phyloP scores from a whole-genome alignment of 176 grass and related monocot species.

The Olyra latifolia region DNA sequence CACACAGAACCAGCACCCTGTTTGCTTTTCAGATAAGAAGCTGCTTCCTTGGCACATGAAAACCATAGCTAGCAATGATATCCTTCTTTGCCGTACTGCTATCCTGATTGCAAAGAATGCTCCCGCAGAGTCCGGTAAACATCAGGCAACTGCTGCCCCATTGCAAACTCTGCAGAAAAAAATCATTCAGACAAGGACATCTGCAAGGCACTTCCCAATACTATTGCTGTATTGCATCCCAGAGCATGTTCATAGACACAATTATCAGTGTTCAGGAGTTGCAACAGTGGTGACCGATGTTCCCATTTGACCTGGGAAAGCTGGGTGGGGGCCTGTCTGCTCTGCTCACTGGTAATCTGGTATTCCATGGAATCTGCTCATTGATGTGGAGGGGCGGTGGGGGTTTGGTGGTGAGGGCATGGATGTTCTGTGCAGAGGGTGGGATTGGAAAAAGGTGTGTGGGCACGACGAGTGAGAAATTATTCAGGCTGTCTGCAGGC shows the following conservation, averaged over 20 bases:
- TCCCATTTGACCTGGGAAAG: conserved; percentile 37
- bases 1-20: not conserved
- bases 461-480: conserved; percentile 40
- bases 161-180: conserved; percentile 7
- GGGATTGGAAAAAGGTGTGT: conserved; percentile 29
- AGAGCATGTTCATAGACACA: not conserved
- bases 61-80: not conserved
- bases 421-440: conserved; percentile 34
- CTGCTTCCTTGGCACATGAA: not conserved
- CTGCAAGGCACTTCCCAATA: conserved; percentile 1
- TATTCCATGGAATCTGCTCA: conserved; percentile 42
- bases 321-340: not conserved
- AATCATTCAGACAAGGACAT: not conserved
- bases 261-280: conserved; percentile 16
- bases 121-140: not conserved
- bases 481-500: conserved; percentile 42
- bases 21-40: conserved; percentile 21
- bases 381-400: conserved; percentile 30
- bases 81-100: not conserved
- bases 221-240: conserved; percentile 13
- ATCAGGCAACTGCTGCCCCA: not conserved
- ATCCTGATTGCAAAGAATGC: conserved; percentile 19
- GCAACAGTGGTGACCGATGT: conserved; percentile 13
- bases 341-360: conserved; percentile 14
- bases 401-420: too few relatives aligned